These are phyloP conservation scores for Casaregolazyma lundiana DNA, from an alignment of 1,139 yeast genomes.

Conservation along the genomic window DNA sequence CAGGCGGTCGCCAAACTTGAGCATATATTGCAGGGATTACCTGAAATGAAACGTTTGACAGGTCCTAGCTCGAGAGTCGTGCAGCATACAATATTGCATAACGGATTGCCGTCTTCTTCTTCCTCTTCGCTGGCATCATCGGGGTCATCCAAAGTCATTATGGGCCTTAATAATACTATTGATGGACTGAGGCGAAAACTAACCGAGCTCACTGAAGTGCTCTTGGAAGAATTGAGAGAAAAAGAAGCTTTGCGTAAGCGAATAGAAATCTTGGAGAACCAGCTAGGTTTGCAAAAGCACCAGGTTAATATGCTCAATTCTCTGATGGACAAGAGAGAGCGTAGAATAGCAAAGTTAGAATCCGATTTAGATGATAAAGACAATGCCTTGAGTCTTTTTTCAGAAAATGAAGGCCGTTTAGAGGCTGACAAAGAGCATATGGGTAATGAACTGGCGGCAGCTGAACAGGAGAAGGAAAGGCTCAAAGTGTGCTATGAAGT, in stretches of 20 bases:
- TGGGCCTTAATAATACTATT: conserved; percentile 25
- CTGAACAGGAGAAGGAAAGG: conserved; percentile 20
- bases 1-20: conserved; percentile 23
- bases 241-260: conserved; percentile 25
- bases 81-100: not conserved
- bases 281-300: conserved; percentile 26
- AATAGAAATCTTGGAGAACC: conserved; percentile 24
- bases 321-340: conserved; percentile 26
- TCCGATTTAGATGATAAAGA: conserved; percentile 12
- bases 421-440: conserved; percentile 10
- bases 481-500: conserved; percentile 24
- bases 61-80: conserved; percentile 5
- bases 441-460: conserved; percentile 11
- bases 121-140: conserved; percentile 4
- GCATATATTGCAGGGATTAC: conserved; percentile 21
- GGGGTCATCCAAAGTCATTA: conserved; percentile 26
- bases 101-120: not conserved
- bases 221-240: conserved; percentile 22
- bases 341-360: conserved; percentile 26
- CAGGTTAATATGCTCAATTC: conserved; percentile 27
- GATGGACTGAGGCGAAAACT: conserved; percentile 26
- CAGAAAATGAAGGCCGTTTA: conserved; percentile 11
- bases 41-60: conserved; percentile 12
- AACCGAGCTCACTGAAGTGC: conserved; percentile 23
- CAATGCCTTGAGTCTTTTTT: conserved; percentile 13